phyloP scores from a whole-genome alignment of 2,329 filamentous ascomycete species.

The Pseudogymnoascus sp. region DNA sequence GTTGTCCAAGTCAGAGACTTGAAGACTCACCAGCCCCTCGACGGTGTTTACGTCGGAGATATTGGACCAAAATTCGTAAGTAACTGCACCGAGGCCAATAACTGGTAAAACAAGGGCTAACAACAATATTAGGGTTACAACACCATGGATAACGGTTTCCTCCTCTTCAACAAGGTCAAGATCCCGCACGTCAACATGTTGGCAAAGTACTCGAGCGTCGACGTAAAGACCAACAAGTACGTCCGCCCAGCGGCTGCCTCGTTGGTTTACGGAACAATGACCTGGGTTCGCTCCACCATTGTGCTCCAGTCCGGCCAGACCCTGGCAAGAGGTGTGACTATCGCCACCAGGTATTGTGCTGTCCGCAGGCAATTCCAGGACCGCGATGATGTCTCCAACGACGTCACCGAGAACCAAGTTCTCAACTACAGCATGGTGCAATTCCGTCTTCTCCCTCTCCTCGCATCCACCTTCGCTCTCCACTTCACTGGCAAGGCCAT shows the following conservation, averaged over 20 bases:
- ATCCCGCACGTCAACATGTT: slow-evolving; percentile 68
- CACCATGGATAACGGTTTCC: slow-evolving; percentile 75
- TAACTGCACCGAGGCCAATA: background rate
- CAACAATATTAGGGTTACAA: slow-evolving; percentile 44
- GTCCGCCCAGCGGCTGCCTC: slow-evolving; percentile 56
- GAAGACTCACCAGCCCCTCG: slow-evolving; percentile 59
- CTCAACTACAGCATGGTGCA: slow-evolving; percentile 78
- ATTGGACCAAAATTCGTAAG: slow-evolving; percentile 66
- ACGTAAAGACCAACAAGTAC: slow-evolving; percentile 61
- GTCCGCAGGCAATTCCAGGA: slow-evolving; percentile 74
- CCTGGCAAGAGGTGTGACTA: slow-evolving; percentile 67
- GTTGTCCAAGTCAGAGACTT: slow-evolving; percentile 65
- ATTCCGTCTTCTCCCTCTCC: slow-evolving; percentile 60
- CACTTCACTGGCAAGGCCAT: slow-evolving; percentile 72
- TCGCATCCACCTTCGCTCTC: slow-evolving; percentile 68
- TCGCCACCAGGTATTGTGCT: slow-evolving; percentile 65
- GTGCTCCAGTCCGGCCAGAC: slow-evolving; percentile 65
- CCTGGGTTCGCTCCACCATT: slow-evolving; percentile 65
- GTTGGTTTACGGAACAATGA: slow-evolving; percentile 67
- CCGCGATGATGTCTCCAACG: slow-evolving; percentile 51
- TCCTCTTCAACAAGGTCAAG: slow-evolving; percentile 69
- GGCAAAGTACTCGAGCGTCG: slow-evolving; percentile 60
- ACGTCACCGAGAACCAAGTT: slow-evolving; percentile 61
- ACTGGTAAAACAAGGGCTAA: background rate
- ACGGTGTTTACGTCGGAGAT: slow-evolving; percentile 66